Conservation (phyloP, 495 filamentous ascomycete genomes). For the Penicillium verhagenii region DNA sequence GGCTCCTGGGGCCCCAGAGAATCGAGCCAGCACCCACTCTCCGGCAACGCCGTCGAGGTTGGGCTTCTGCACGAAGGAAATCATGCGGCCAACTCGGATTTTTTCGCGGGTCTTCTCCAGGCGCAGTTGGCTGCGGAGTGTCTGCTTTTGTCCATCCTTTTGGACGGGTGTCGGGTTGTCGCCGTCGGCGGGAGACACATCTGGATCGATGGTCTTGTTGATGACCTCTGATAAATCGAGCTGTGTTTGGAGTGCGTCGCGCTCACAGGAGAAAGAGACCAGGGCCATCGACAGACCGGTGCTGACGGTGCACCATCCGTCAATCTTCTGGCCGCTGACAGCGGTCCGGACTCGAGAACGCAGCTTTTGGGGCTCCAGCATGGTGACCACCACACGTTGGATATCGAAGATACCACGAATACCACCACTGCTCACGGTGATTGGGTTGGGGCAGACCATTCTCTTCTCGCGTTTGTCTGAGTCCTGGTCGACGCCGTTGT, state of each 20-base stretch:
- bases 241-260: conserved; percentile 8
- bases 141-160: not conserved
- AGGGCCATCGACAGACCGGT: conserved; percentile 12
- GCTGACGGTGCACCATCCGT: conserved; percentile 22
- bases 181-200: not conserved
- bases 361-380: conserved; percentile 12
- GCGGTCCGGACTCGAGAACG: conserved; percentile 11
- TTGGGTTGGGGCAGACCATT: conserved; percentile 12
- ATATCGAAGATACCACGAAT: conserved; percentile 21
- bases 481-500: not conserved
- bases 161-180: not conserved
- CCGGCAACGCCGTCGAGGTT: conserved; percentile 38
- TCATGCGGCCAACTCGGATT: conserved; percentile 33
- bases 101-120: conserved; percentile 21
- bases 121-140: not conserved
- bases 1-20: conserved; percentile 38
- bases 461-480: not conserved
- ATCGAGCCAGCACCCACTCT: conserved; percentile 50
- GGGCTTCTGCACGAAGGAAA: conserved; percentile 41
- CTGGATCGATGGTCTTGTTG: not conserved
- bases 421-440: conserved; percentile 15
- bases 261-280: conserved; percentile 16
- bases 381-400: conserved; percentile 16
- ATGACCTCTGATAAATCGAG: conserved; percentile 18
- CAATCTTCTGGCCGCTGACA: conserved; percentile 13